A percentile compares a stretch with the other conserved stretches of the same genome.
phyloP scores from a whole-genome alignment of 441 rosid genomes.

The Omphalea diandra region DNA sequence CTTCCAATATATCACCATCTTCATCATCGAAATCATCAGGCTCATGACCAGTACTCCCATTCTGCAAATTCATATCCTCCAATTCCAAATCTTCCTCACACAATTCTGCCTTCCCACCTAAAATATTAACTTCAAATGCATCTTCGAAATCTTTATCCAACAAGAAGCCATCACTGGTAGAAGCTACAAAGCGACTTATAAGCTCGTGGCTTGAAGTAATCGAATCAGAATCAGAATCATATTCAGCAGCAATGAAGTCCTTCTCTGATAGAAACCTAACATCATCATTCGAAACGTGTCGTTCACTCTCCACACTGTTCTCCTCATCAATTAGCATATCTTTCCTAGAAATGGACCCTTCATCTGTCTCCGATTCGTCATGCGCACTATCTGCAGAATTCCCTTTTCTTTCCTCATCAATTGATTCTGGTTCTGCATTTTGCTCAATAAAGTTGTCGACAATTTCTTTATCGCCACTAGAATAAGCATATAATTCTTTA shows the following conservation, averaged over 20 bases:
- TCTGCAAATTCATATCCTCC: constrained; percentile 18
- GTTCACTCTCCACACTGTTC: constrained; percentile 9
- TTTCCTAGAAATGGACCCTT: no score
- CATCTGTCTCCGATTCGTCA: constrained; percentile 12
- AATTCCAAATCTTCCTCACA: constrained; percentile 23
- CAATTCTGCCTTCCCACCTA: constrained; percentile 19
- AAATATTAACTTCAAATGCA: constrained; percentile 10
- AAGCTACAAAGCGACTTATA: constrained; percentile 40
- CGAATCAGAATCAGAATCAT: constrained; percentile 46
- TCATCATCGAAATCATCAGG: constrained; percentile 34
- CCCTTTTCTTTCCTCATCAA: constrained; percentile 16
- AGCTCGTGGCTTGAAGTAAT: constrained; percentile 53
- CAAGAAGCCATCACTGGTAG: constrained; percentile 48
- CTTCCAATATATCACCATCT: constrained; percentile 33
- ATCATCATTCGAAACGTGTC: constrained; percentile 22
- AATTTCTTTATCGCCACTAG: constrained; percentile 11
- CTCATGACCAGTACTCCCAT: constrained; percentile 14
- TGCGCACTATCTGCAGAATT: not conserved
- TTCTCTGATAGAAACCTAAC: constrained; percentile 40
- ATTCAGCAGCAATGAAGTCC: constrained; percentile 36
- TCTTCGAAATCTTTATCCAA: constrained; percentile 56
- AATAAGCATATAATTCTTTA: constrained; percentile 33
- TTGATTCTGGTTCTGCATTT: constrained; percentile 17
- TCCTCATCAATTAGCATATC: no score
- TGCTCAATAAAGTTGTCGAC: constrained; percentile 1